Base-by-base conservation (phyloP, 2,329 filamentous ascomycete genomes). In the Hymenotorrendiella dingleyae region DNA sequence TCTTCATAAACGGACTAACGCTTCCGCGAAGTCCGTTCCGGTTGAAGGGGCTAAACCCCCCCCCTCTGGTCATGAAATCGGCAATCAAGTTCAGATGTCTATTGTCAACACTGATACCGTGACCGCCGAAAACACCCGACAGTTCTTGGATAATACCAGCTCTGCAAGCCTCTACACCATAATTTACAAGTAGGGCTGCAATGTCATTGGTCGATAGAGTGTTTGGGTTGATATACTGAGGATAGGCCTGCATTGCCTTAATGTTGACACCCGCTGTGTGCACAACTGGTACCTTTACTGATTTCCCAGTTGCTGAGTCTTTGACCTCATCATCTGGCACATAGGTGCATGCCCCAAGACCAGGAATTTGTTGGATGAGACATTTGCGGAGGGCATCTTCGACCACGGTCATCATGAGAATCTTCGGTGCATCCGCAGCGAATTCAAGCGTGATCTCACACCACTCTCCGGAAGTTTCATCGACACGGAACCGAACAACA, bases 21-120 rank as follows among this genome's bases (percentile, higher is more conserved):
- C 87, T 90, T 52, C 86, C 82, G 60, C 80, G 82, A 47, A 98
- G 71, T 1, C 91, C 93, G 61, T 86, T 94, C 36, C 93, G 84
- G 67, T 87, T 95, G 69, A 98, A 98, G 1, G 93, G 83, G 36
- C 82, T 85, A 68, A 94, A 98, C 2, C 80, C 82, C 53, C 93
- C 93, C 46, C 82, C 83, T 40, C 91, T 78, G n/a, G 93, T 98
- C 93, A 98, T 98, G 64, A 88, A 88, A 64, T 98, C 93, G 35
- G 86, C 91, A 56, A 98, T 97, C 54, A 98, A 75, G 67, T 93
- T 96, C 54, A 98, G 68, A 69, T 98, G 94, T 40, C 93, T 81
- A 53, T 84, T 81, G 63, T 98, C 90, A 40, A 98, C 93, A 46
- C 74, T 77, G 69, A 98, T 98, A 59, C 86, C 86, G 78, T 98